Percentiles rank a stretch among this genome's conserved stretches.
Evolutionary conservation across 306 rosid genomes (phyloP).

Genomic region (Mucuna pruriens): DNA sequence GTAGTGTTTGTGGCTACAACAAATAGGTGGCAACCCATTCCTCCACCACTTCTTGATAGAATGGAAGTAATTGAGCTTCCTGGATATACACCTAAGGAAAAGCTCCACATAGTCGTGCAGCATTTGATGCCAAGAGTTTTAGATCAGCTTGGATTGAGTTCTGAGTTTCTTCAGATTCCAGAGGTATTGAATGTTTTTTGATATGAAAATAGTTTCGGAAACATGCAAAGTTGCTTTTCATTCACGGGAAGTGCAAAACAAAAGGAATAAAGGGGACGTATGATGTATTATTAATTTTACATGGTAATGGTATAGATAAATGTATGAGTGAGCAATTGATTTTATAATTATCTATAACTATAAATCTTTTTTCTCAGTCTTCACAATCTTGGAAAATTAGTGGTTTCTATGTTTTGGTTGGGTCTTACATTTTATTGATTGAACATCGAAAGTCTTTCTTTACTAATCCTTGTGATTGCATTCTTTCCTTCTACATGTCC

Average conservation of each 20-base stretch:
- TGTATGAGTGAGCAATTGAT: slow-evolving; percentile 18
- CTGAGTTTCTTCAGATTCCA: slow-evolving; percentile 89
- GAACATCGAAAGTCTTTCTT: slow-evolving; percentile 7
- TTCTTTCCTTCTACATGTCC: slow-evolving; percentile 8
- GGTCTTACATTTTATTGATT: slow-evolving; percentile 2
- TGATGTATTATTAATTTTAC: slow-evolving; percentile 19
- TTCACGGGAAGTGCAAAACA: slow-evolving; percentile 12
- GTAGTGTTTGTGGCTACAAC: slow-evolving; percentile 96
- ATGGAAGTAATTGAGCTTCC: slow-evolving; percentile 99
- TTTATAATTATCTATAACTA: background rate
- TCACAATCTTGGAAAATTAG: slow-evolving; percentile 18
- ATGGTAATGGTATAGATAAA: slow-evolving; percentile 20
- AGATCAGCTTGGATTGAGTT: slow-evolving; percentile 87
- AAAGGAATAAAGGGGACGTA: background rate
- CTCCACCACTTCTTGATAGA: slow-evolving; percentile 92
- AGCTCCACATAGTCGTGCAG: slow-evolving; percentile 85
- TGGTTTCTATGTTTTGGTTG: slow-evolving; percentile 20
- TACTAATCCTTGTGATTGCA: slow-evolving; percentile 11
- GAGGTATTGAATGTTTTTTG: slow-evolving; percentile 66
- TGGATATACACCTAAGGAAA: slow-evolving; percentile 97
- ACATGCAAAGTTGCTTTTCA: too few species aligned
- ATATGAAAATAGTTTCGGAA: too few species aligned
- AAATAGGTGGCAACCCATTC: slow-evolving; percentile 90
- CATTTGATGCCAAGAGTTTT: slow-evolving; percentile 98
- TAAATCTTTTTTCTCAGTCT: slow-evolving; percentile 12